Evolutionary conservation across 805 yeast species (phyloP), one percentile per base, ranked within the genome.

Genomic region (Peterozyma toletana): DNA sequence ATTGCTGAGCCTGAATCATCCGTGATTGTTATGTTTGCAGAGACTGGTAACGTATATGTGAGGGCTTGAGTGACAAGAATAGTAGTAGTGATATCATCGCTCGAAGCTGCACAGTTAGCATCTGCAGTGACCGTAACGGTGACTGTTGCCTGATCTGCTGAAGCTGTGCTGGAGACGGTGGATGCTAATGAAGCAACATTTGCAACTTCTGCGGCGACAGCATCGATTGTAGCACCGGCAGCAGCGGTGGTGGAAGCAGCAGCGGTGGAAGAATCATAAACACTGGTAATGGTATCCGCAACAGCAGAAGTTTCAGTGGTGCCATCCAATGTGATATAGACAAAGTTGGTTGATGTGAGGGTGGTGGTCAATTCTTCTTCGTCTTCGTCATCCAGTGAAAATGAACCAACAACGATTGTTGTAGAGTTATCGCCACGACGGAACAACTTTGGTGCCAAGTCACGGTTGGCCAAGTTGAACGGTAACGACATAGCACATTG

Each of bases 11-110:
- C 66, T 11, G 53, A 48, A 37, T 50, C 45, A 49, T 58, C 53
- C 14, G 65, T 56, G 42, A 62, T 43, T 11, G 67, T 55, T 39
- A 64, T 47, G 2, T 64, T 57, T 9, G 60, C 59, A 33, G 58
- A 54, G 30, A 62, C 47, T 38, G 67, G 63, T 36, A 61, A 15
- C 13, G 63, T 60, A 30, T 56, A 17, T 17, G 60, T 54, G 13
- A 47, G 39, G 13, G 57, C 53, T 39, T 48, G 15, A 41, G 55
- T 53, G 18, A 53, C 37, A 14, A 51, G 47, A 21, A 45, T 36
- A 7, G 57, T 53, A 9, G 50, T 15, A 6, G 53, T 50, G 30
- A 50, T 39, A 37, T 42, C 50, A n/a, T 46, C 41, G 9, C 42
- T 42, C 29, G 47, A 14, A 14, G 43, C 27, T 11, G 40, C 38